Percentiles rank a stretch among this genome's conserved stretches.
Conservation (phyloP, 345 rosid genomes). For the Hibiscus trionum region DNA sequence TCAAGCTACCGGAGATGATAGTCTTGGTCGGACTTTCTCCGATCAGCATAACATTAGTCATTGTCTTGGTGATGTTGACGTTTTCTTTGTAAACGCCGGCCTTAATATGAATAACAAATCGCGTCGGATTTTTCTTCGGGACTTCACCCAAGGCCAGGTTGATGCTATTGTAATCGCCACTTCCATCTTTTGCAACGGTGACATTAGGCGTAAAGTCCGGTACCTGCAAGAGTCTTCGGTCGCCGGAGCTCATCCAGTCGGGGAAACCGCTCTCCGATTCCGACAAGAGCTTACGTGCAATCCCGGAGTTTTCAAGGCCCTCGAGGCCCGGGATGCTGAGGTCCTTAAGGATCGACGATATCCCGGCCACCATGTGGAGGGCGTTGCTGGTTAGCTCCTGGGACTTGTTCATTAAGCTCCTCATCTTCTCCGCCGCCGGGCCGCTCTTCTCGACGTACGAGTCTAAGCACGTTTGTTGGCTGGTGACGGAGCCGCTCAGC, state of each 20-base stretch:
- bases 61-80: not conserved
- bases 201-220: not conserved
- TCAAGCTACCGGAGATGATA: not conserved
- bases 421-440: slow-evolving; percentile 38
- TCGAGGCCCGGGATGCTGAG: slow-evolving; percentile 18
- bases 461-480: slow-evolving; percentile 67
- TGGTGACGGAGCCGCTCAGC: slow-evolving; percentile 71
- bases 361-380: slow-evolving; percentile 42
- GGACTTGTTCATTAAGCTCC: slow-evolving; percentile 28
- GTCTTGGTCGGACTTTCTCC: not conserved
- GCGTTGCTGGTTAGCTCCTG: slow-evolving; percentile 20
- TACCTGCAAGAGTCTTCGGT: not conserved
- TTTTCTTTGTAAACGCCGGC: not conserved
- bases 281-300: slow-evolving; percentile 29
- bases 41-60: not conserved
- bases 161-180: not conserved
- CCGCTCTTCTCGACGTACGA: slow-evolving; percentile 48
- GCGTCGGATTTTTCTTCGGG: not conserved
- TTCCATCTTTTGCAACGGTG: not conserved
- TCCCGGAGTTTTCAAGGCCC: slow-evolving; percentile 3
- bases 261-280: not conserved
- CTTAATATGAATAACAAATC: not conserved
- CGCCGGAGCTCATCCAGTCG: not conserved
- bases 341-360: slow-evolving; percentile 25
- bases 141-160: not conserved